A percentile compares a stretch with the other conserved stretches of the same genome.
These are phyloP conservation scores for Citrullus mucosospermus DNA, from an alignment of 306 rosid genomes.

Conservation along the genomic window DNA sequence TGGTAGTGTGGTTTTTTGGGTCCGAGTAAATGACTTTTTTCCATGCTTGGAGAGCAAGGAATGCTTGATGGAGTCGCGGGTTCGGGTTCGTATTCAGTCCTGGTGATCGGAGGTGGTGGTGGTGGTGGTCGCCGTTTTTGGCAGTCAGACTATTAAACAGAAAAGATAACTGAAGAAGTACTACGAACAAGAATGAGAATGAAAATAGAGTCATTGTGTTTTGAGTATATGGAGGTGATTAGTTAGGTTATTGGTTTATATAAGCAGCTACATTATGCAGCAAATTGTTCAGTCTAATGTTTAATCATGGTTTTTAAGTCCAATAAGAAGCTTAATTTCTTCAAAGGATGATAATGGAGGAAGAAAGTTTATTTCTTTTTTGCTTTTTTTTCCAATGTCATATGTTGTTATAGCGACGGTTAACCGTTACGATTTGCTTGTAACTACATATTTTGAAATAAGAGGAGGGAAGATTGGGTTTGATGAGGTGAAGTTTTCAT, in stretches of 20 bases:
- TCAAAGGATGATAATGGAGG: constrained; percentile 16
- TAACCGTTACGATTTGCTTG: constrained; percentile 36
- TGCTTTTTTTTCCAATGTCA: constrained; percentile 20
- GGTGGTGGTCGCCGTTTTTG: constrained; percentile 28
- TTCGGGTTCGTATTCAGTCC: constrained; percentile 18
- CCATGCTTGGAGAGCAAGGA: constrained; percentile 84
- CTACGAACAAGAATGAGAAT: constrained; percentile 18
- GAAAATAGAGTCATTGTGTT: constrained; percentile 37
- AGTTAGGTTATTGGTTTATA: constrained; percentile 24
- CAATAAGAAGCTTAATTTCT: constrained; percentile 17
- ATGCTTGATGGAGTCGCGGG: constrained; percentile 51
- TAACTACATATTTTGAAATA: neutral
- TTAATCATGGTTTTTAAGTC: constrained; percentile 43
- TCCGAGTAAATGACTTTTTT: constrained; percentile 67
- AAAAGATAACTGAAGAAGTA: constrained; percentile 26
- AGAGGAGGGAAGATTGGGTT: neutral
- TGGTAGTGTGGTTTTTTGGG: constrained; percentile 55
- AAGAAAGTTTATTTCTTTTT: constrained; percentile 4
- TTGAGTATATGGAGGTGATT: constrained; percentile 1
- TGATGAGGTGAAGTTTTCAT: neutral
- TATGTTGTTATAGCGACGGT: constrained; percentile 38
- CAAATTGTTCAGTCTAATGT: constrained; percentile 19
- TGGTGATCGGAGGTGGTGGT: constrained; percentile 8
- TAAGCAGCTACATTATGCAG: constrained; percentile 20
- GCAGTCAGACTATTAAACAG: constrained; percentile 34